Base-by-base conservation (phyloP, 2,329 filamentous ascomycete species). In the Pseudogymnoascus sp. region DNA sequence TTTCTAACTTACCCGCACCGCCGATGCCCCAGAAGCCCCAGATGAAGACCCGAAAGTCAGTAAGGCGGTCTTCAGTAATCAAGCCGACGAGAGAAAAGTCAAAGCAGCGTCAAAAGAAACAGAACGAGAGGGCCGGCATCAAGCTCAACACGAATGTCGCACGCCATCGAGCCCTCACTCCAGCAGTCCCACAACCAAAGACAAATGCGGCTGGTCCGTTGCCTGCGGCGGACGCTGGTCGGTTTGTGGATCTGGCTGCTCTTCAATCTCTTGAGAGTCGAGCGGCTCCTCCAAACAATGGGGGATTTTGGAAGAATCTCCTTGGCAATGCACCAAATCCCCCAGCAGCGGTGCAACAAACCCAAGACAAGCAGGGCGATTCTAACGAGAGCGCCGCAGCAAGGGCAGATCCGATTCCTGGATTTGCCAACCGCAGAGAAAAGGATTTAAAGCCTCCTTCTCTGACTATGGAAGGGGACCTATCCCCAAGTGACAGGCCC, bases 111-210 rank as follows among this genome's bases (percentile, higher is more conserved):
- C 85, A 88, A 69, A 84, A 83, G 69, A 79, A 80, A 21, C 79
- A 86, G 70, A 84, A 86, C 72, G 78, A 80, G 63, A 79, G 81
- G 74, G 83, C 82, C 7, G 85, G 85, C 11, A 89, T 90, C 70
- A 86, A 79, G 66, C 73, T 91, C 18, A 84, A 90, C 66, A 92
- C 89, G 1, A 86, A 87, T 70, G 87, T 90, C 77, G 77, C 84
- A 33, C 67, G 76, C 70, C 56, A 69, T 16, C 65, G 77, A 73
- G 65, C 78, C 78, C 71, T 82, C 72, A 67, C 79, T 71, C 72
- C 79, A 73, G 71, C 77, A 11, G 75, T 74, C 35, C 75, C 77
- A 28, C 71, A 75, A 35, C 65, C 68, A 63, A 60, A 65, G 67
- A 60, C 66, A 25, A 23, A 21, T 16, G 18, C 21, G 35, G 56